These are phyloP conservation scores for Ascochyta rabiei DNA, from an alignment of 2,329 filamentous ascomycete species.

Conservation along the genomic window DNA sequence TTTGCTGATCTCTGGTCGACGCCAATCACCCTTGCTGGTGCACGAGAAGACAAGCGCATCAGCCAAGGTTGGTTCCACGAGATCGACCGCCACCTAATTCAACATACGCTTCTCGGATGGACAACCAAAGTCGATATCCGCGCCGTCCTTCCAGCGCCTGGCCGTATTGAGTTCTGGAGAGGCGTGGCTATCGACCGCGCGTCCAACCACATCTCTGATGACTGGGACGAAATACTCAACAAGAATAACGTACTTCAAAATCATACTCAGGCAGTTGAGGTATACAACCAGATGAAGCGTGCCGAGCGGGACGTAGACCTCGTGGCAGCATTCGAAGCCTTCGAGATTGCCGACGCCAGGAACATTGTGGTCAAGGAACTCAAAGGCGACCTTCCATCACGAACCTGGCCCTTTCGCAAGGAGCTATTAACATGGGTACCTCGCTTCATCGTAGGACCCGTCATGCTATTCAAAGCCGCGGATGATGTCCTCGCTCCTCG, in stretches of 20 bases:
- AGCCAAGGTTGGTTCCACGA: background rate
- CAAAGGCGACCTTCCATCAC: background rate
- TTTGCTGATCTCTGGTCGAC: background rate
- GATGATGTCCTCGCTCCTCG: background rate
- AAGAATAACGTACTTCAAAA: background rate
- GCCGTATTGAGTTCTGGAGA: background rate
- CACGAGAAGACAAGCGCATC: background rate
- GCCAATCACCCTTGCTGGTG: background rate
- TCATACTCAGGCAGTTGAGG: background rate
- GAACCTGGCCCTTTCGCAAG: background rate
- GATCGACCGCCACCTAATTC: background rate
- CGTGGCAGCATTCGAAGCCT: background rate
- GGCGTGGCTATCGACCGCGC: background rate
- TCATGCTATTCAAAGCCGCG: background rate
- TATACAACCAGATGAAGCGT: background rate
- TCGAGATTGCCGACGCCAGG: background rate
- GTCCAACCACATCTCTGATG: background rate
- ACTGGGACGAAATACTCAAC: background rate
- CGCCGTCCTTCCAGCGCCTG: background rate
- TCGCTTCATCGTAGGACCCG: background rate
- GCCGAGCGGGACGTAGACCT: background rate
- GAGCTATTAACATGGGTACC: background rate
- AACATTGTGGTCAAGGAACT: background rate
- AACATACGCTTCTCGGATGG: background rate
- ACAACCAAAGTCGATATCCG: background rate